Evolutionary conservation across 306 rosid species (phyloP).

Genomic region (Gastrolobium villosum): DNA sequence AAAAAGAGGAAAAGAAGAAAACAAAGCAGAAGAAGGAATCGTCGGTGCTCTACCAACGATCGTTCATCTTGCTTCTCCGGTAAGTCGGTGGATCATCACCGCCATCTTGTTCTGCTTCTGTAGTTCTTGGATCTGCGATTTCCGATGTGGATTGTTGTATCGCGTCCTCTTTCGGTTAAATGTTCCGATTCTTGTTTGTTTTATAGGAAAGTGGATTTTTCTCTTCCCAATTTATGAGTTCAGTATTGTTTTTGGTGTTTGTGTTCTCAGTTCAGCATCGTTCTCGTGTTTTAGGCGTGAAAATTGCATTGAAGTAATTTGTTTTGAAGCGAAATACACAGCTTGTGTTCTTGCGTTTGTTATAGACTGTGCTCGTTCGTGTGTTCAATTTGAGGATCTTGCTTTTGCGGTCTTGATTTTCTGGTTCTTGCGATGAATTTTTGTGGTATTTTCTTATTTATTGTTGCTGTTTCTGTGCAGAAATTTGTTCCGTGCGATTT

Average conservation of each 20-base stretch:
- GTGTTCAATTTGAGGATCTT: slow-evolving; percentile 35
- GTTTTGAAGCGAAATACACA: slow-evolving; percentile 20
- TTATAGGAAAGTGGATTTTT: slow-evolving; percentile 18
- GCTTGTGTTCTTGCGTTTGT: neutral
- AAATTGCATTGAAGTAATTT: slow-evolving; percentile 31
- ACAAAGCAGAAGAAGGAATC: slow-evolving; percentile 32
- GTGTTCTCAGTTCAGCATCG: neutral
- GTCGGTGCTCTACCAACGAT: slow-evolving; percentile 41
- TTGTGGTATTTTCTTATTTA: slow-evolving; percentile 42
- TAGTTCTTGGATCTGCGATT: slow-evolving; percentile 43
- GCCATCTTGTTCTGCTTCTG: neutral
- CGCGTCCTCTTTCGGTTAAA: slow-evolving; percentile 7
- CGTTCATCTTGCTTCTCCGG: slow-evolving; percentile 48
- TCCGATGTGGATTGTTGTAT: slow-evolving; percentile 34
- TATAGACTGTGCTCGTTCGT: slow-evolving; percentile 19
- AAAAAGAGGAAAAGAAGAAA: neutral
- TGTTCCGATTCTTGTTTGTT: slow-evolving; percentile 37
- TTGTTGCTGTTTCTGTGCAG: slow-evolving; percentile 49
- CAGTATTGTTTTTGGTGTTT: neutral
- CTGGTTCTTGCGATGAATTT: slow-evolving; percentile 9
- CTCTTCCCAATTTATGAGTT: slow-evolving; percentile 18
- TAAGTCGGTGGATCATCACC: slow-evolving; percentile 47
- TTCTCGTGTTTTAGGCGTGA: neutral
- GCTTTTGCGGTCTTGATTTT: slow-evolving; percentile 1
- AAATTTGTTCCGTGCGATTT: slow-evolving; percentile 43